Base-by-base conservation (phyloP, 2,329 filamentous ascomycete genomes). In the Onygenales sp. region DNA sequence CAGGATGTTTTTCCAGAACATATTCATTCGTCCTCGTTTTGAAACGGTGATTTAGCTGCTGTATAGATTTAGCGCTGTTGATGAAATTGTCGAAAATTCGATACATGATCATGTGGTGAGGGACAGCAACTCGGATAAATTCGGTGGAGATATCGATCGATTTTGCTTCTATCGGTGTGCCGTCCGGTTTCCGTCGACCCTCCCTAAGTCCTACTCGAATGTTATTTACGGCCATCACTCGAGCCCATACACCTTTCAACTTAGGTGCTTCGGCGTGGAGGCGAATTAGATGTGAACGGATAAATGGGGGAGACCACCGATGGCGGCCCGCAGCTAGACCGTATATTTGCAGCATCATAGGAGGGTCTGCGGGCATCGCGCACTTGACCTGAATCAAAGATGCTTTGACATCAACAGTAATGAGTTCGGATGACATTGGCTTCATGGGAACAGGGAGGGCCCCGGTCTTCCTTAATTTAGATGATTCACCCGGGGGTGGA, bases 41-140 rank as follows among this genome's bases (percentile, higher is more conserved):
- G 75, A 97, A 95, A 9, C 92, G 85, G 70, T 97, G 89, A 58
- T 94, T 87, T n/a, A 98, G 78, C 64, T 98, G 93, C 65, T 92
- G 80, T 13, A 86, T 82, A 1, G 91, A 87, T 69, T 98, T 98
- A 59, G 87, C 73, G 0, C 88, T 84, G 62, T 96, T 98, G 61
- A 88, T 82, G 50, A 94, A 75, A 63, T 97, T 98, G 72, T 98
- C 93, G n/a, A 92, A 87, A 56, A 98, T 86, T 56, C 85, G 86
- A 69, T 93, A 87, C 63, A 97, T 80, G 27, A 94, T 83, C 61
- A 98, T 81, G 62, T 95, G 90, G 69, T 97, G 90, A 1, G 94
- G 93, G 9, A 98, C 84, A 5, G 86, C 89, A 44, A 97, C 68
- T 10, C 93, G 84, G 57, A 96, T 87, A 8, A 91, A 90, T 60